Conservation (phyloP, 2,329 filamentous ascomycete genomes). For the Stachybotrys chartarum region DNA sequence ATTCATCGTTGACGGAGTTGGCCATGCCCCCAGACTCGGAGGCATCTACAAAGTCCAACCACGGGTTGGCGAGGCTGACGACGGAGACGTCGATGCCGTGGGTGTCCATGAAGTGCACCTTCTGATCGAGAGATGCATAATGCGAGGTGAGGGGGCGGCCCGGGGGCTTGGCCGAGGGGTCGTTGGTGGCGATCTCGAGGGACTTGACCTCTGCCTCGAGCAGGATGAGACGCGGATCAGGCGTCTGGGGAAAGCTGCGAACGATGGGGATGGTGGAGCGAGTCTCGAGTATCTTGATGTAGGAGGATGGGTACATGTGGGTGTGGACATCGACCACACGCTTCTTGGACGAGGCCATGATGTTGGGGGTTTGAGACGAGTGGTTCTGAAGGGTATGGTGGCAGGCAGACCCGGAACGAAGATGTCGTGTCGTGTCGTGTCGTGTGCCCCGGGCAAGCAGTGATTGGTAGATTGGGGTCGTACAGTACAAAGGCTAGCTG, state of each 20-base stretch:
- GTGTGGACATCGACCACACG: slow-evolving; percentile 60
- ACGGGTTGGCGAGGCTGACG: slow-evolving; percentile 85
- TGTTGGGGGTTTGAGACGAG: background rate
- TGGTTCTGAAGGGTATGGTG: background rate
- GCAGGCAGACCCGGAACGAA: too few species aligned
- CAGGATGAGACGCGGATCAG: slow-evolving; percentile 59
- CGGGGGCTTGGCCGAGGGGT: slow-evolving; percentile 50
- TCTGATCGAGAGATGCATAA: slow-evolving; percentile 73
- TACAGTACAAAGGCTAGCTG: background rate
- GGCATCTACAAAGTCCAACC: slow-evolving; percentile 74
- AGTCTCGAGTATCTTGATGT: slow-evolving; percentile 53
- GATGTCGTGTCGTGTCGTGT: too few species aligned
- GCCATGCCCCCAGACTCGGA: slow-evolving; percentile 58
- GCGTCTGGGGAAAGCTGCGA: slow-evolving; percentile 50
- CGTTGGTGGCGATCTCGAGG: slow-evolving; percentile 42
- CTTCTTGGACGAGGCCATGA: slow-evolving; percentile 26
- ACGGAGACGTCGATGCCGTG: slow-evolving; percentile 79
- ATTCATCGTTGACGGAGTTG: slow-evolving; percentile 65
- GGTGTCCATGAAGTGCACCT: slow-evolving; percentile 80
- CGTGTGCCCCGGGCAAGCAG: too few species aligned
- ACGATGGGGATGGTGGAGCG: slow-evolving; percentile 62
- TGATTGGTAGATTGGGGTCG: too few species aligned
- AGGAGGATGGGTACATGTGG: slow-evolving; percentile 61
- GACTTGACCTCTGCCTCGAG: slow-evolving; percentile 43
- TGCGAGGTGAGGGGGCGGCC: slow-evolving; percentile 78